Evolutionary conservation across 2,329 filamentous ascomycete species (phyloP), one percentile per base, ranked within the genome.

Genomic region (Chrysoporthe austroafricana): DNA sequence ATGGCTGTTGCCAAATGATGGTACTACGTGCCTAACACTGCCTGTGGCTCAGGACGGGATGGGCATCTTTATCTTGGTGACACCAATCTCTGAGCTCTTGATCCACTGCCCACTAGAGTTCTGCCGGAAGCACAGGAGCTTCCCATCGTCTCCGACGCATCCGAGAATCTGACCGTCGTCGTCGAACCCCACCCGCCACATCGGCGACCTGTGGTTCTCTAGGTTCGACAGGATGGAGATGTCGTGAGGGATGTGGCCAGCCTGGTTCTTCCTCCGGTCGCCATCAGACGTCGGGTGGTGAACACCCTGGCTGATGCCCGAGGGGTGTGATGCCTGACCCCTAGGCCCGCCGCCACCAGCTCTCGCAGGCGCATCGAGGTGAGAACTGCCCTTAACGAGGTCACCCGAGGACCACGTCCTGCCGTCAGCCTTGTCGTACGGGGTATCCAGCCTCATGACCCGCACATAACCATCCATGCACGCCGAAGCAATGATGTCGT

Each of bases 401-500:
- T 85, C 82, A 6, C 78, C 74, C 7, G 78, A 76, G 5, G 83
- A 81, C 85, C 83, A 88, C 6, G 80, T 80, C 72, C 81, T 85
- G 59, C 77, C 85, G 73, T 80, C 85, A 69, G 78, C 81, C 70
- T 75, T 79, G 70, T 73, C 77, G 69, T 79, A 79, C 0, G 86
- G 84, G 0, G 91, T 91, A 46, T 90, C 88, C 21, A 97, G 78
- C 73, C 95, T 89, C 75, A 96, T 97, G n/a, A 99, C 91, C 52
- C 95, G 87, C 52, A 97, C 89, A 73, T 89, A 90, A 3, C 96
- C 95, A 76, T 99, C 96, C 78, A 96, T 96, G 76, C 93, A 96
- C 2, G 94, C 95, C 6, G 94, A 96, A 3, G 95, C 96, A 73
- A 98, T 86, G 67, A 95, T 86, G 77, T 99, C 96, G 77, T 93